Conservation (phyloP, 805 yeast genomes). For the Yarrowia sp. region DNA sequence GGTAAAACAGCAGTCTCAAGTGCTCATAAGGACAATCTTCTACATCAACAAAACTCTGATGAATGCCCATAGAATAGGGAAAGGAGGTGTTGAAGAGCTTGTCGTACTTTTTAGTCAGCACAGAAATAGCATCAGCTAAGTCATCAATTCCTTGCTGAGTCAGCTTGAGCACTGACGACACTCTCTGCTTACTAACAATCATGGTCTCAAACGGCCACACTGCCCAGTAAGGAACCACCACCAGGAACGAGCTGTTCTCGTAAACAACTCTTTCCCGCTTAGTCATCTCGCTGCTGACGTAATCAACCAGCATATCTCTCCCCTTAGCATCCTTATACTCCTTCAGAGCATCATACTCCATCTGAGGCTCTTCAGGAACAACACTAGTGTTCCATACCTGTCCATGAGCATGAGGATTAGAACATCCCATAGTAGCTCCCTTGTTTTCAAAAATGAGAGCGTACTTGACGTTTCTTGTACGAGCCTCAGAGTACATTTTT, state of each 20-base stretch:
- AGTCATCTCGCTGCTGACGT: slow-evolving; percentile 53
- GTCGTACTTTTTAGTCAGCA: slow-evolving; percentile 63
- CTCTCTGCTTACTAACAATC: slow-evolving; percentile 55
- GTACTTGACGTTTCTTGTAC: slow-evolving; percentile 48
- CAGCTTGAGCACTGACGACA: slow-evolving; percentile 51
- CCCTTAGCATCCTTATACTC: slow-evolving; percentile 45
- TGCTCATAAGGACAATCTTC: slow-evolving; percentile 43
- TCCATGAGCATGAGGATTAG: slow-evolving; percentile 80
- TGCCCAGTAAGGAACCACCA: slow-evolving; percentile 79
- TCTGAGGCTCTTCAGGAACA: slow-evolving; percentile 64
- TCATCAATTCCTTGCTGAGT: slow-evolving; percentile 49
- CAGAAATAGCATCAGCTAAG: slow-evolving; percentile 54
- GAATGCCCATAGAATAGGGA: slow-evolving; percentile 81
- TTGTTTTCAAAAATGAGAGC: slow-evolving; percentile 75
- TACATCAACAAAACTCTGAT: slow-evolving; percentile 63
- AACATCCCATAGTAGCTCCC: slow-evolving; percentile 79
- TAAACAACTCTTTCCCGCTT: slow-evolving; percentile 49
- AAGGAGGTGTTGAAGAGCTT: slow-evolving; percentile 66
- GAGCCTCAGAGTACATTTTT: slow-evolving; percentile 47
- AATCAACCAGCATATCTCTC: slow-evolving; percentile 59
- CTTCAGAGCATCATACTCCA: slow-evolving; percentile 53
- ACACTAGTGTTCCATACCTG: slow-evolving; percentile 73
- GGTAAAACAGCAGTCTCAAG: slow-evolving; percentile 76
- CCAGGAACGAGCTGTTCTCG: slow-evolving; percentile 61
- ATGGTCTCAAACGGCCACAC: slow-evolving; percentile 78